A percentile compares a stretch with the other conserved stretches of the same genome.
Evolutionary conservation across 257 asterid species (phyloP).

Genomic region (Solanum okadae): DNA sequence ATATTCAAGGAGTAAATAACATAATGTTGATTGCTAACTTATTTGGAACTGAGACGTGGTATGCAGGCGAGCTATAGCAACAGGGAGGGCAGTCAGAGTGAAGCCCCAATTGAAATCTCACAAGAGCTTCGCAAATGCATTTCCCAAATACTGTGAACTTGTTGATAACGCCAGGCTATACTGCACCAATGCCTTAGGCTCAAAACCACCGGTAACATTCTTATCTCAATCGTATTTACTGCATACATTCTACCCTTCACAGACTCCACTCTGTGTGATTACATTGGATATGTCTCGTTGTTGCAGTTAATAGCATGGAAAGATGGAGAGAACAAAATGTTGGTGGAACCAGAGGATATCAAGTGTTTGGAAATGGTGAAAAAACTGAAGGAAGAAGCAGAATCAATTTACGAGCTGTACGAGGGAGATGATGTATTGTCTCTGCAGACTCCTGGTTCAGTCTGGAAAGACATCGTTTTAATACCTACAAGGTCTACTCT

Average conservation of each 20-base stretch:
- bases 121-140: slow-evolving; percentile 83
- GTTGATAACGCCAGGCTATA: slow-evolving; percentile 86
- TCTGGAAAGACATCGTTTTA: slow-evolving; percentile 60
- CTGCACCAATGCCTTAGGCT: slow-evolving; percentile 45
- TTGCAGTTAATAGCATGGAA: slow-evolving; percentile 91
- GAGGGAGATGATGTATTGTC: slow-evolving; percentile 15
- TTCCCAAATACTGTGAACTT: slow-evolving; percentile 49
- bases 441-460: slow-evolving; percentile 25
- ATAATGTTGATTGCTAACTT: too few relatives aligned
- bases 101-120: slow-evolving; percentile 76
- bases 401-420: slow-evolving; percentile 56
- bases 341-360: slow-evolving; percentile 60
- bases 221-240: not conserved
- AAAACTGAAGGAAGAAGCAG: slow-evolving; percentile 75
- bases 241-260: not conserved
- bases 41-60: not conserved
- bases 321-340: slow-evolving; percentile 57
- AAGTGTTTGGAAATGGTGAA: slow-evolving; percentile 45
- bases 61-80: slow-evolving; percentile 76
- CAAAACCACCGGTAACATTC: not conserved
- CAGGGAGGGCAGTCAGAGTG: slow-evolving; percentile 91
- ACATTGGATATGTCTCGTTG: not conserved
- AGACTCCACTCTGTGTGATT: not conserved
- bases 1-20: too few relatives aligned
- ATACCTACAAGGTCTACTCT: slow-evolving; percentile 36